Conservation (phyloP, 2,329 filamentous ascomycete species). For the Beauveria brongniartii region DNA sequence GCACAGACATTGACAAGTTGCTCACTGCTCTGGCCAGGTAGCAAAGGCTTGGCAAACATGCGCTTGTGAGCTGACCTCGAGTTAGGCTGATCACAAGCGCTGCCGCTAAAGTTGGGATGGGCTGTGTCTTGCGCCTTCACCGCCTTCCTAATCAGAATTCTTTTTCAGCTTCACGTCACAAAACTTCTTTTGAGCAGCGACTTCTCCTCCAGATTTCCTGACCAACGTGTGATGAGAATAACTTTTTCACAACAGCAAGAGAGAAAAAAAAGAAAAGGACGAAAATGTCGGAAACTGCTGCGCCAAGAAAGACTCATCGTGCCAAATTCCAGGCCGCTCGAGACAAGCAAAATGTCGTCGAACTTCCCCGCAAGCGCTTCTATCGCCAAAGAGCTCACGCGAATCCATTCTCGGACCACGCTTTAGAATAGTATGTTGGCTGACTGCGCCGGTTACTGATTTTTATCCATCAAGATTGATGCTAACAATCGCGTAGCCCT, state of each 20-base stretch:
- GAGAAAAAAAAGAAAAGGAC: background rate
- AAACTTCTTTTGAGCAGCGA: slow-evolving; percentile 1
- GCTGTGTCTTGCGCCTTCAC: slow-evolving; percentile 1
- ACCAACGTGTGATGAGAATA: too few relatives aligned
- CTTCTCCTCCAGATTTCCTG: background rate
- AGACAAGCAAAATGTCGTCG: slow-evolving; percentile 42
- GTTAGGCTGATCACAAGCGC: too few relatives aligned
- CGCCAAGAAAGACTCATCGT: slow-evolving; percentile 56
- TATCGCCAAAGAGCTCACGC: slow-evolving; percentile 95
- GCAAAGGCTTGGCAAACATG: too few relatives aligned
- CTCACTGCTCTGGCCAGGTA: too few relatives aligned
- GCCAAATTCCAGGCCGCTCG: slow-evolving; percentile 54
- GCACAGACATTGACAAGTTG: too few relatives aligned
- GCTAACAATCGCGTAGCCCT: slow-evolving; percentile 50
- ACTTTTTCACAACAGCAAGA: background rate
- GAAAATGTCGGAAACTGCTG: slow-evolving; percentile 21
- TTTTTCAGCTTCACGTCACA: background rate
- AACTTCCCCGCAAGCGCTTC: slow-evolving; percentile 87
- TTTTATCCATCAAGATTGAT: background rate
- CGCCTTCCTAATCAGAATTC: slow-evolving; percentile 11
- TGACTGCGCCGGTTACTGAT: background rate
- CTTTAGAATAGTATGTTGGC: slow-evolving; percentile 68
- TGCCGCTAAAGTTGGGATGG: too few relatives aligned
- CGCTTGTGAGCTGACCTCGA: too few relatives aligned
- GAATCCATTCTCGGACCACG: slow-evolving; percentile 95